A percentile compares a stretch with the other conserved stretches of the same genome.
phyloP scores from a whole-genome alignment of 2,329 filamentous ascomycete genomes.

The Aspergillus sp. region DNA sequence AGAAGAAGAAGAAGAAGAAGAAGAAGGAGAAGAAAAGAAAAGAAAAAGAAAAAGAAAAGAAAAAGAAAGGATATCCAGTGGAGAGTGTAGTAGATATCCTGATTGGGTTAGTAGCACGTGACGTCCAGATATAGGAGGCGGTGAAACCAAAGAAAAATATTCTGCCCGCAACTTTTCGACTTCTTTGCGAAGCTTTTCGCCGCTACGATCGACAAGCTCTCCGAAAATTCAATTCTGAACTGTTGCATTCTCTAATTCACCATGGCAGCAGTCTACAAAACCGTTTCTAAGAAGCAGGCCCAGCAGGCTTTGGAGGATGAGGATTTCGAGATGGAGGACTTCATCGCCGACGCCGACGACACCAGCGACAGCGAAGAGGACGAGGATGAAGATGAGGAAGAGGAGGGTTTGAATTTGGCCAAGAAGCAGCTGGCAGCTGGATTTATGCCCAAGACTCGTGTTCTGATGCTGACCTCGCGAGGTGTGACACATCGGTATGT shows the following conservation, averaged over 20 bases:
- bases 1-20: not conserved
- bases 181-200: slow-evolving; percentile 10
- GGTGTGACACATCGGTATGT: slow-evolving; percentile 80
- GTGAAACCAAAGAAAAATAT: slow-evolving; percentile 27
- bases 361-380: slow-evolving; percentile 36
- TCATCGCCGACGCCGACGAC: slow-evolving; percentile 31
- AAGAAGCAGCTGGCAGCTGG: slow-evolving; percentile 30
- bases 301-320: slow-evolving; percentile 42
- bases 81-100: not conserved
- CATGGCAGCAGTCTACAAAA: slow-evolving; percentile 74
- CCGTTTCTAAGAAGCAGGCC: slow-evolving; percentile 57
- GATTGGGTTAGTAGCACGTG: slow-evolving; percentile 16
- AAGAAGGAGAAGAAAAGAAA: no score
- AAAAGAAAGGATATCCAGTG: not conserved
- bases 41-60: no score
- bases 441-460: slow-evolving; percentile 50
- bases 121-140: slow-evolving; percentile 14
- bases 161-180: slow-evolving; percentile 31
- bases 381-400: slow-evolving; percentile 24
- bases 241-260: slow-evolving; percentile 15
- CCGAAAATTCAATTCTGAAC: slow-evolving; percentile 6
- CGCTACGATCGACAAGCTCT: slow-evolving; percentile 8
- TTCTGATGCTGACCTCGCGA: slow-evolving; percentile 86
- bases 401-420: slow-evolving; percentile 20
- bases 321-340: slow-evolving; percentile 34